Conservation (phyloP, 257 asterid genomes). For the Nicotiana knightiana region DNA sequence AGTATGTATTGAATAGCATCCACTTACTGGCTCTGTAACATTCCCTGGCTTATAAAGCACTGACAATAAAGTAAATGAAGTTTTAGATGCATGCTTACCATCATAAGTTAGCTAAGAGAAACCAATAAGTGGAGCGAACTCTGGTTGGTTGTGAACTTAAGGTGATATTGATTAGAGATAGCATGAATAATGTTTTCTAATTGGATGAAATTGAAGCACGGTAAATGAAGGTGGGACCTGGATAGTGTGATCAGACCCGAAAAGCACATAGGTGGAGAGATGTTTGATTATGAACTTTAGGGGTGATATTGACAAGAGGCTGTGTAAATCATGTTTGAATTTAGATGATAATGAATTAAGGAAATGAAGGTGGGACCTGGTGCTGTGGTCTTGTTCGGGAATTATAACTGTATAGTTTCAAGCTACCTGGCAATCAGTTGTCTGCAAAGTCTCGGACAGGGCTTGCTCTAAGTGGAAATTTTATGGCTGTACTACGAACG, state of each 20-base stretch:
- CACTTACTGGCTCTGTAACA: background rate
- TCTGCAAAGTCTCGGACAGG: background rate
- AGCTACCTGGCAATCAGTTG: background rate
- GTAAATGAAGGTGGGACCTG: background rate
- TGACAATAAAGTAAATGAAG: background rate
- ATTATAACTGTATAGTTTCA: no score
- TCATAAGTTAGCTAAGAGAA: background rate
- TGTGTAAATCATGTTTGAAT: background rate
- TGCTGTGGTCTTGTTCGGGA: no score
- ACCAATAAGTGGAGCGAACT: background rate
- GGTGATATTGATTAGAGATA: background rate
- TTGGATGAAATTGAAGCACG: background rate
- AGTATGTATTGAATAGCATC: conserved; percentile 32
- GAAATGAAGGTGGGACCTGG: background rate
- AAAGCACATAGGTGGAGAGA: background rate
- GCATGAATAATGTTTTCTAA: background rate
- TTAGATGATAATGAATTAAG: background rate
- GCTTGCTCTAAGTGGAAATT: background rate
- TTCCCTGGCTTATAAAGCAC: background rate
- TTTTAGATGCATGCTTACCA: background rate
- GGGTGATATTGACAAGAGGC: background rate
- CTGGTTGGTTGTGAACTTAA: background rate
- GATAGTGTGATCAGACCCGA: background rate
- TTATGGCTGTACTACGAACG: background rate
- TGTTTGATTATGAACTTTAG: background rate